Percentiles rank a stretch among this genome's conserved stretches.
These are phyloP conservation scores for Pseudofabraea citricarpa DNA, from an alignment of 2,329 filamentous ascomycete genomes.

Conservation along the genomic window DNA sequence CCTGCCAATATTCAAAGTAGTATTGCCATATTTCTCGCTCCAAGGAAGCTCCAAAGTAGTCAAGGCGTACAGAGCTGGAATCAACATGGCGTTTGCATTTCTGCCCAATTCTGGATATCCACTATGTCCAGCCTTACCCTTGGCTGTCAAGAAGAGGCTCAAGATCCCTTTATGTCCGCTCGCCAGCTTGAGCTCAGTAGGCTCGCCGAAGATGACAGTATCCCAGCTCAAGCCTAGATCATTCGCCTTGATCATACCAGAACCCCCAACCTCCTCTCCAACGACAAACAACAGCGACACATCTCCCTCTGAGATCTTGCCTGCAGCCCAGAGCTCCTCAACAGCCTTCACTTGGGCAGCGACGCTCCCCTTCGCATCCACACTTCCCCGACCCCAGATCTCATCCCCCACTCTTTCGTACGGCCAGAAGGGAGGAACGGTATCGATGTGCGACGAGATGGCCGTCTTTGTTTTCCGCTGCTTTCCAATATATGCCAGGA, in stretches of 20 bases:
- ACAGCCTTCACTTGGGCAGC: constrained; percentile 71
- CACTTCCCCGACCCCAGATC: constrained; percentile 69
- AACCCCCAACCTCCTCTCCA: constrained; percentile 76
- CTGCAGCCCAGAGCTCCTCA: constrained; percentile 42
- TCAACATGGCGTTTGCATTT: constrained; percentile 76
- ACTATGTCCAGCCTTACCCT: constrained; percentile 77
- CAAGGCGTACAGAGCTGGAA: constrained; percentile 65
- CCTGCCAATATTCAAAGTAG: constrained; percentile 80
- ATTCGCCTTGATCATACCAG: constrained; percentile 68
- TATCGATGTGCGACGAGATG: constrained; percentile 62
- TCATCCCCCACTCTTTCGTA: constrained; percentile 33
- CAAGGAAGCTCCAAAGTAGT: constrained; percentile 67
- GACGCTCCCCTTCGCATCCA: constrained; percentile 66
- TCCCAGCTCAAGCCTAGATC: constrained; percentile 47
- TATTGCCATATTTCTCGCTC: constrained; percentile 76
- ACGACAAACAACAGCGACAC: constrained; percentile 65
- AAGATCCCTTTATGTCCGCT: constrained; percentile 88
- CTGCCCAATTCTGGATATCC: constrained; percentile 89
- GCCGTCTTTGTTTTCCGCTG: constrained; percentile 44
- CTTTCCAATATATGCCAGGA: constrained; percentile 53
- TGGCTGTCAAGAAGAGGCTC: constrained; percentile 60
- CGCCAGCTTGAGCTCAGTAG: constrained; percentile 82
- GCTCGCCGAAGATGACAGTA: constrained; percentile 86
- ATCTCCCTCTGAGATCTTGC: constrained; percentile 40
- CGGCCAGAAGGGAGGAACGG: constrained; percentile 46